phyloP scores from a whole-genome alignment of 2,329 filamentous ascomycete species.

The Byssochlamys sp. region DNA sequence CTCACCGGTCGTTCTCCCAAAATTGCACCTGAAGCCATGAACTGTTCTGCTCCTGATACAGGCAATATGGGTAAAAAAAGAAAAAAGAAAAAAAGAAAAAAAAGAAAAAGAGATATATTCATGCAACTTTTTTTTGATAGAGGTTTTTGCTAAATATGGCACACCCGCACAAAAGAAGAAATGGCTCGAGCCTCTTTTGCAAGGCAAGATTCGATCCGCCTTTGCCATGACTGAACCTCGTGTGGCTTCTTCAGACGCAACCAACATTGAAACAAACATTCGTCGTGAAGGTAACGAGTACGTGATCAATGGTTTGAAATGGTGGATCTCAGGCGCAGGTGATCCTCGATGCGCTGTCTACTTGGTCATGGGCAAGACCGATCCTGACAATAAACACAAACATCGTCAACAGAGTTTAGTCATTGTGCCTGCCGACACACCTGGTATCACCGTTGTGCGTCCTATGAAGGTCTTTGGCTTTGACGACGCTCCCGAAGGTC shows the following conservation, averaged over 20 bases:
- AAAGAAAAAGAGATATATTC: no score
- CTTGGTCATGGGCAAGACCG: conserved; percentile 91
- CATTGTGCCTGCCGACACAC: conserved; percentile 68
- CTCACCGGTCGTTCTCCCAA: conserved; percentile 55
- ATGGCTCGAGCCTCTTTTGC: conserved; percentile 72
- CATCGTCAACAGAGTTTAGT: conserved; percentile 92
- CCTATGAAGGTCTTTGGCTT: conserved; percentile 93
- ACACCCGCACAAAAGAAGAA: conserved; percentile 72
- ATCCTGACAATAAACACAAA: conserved; percentile 61
- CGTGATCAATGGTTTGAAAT: conserved; percentile 91
- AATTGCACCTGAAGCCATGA: conserved; percentile 50
- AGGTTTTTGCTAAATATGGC: conserved; percentile 84
- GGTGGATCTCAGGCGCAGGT: conserved; percentile 95
- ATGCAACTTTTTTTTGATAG: no score
- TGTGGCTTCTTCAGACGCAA: conserved; percentile 80
- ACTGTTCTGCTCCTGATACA: conserved; percentile 83
- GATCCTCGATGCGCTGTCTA: conserved; percentile 88
- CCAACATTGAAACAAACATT: conserved; percentile 80
- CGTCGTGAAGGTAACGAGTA: conserved; percentile 75
- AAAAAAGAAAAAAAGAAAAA: no score
- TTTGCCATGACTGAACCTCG: conserved; percentile 93
- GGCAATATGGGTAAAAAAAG: no score
- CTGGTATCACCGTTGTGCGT: conserved; percentile 82
- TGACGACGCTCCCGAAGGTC: conserved; percentile 92
- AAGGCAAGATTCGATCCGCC: conserved; percentile 75